Evolutionary conservation across 1,139 yeast genomes (phyloP).

Genomic region (Candida sanyaensis): DNA sequence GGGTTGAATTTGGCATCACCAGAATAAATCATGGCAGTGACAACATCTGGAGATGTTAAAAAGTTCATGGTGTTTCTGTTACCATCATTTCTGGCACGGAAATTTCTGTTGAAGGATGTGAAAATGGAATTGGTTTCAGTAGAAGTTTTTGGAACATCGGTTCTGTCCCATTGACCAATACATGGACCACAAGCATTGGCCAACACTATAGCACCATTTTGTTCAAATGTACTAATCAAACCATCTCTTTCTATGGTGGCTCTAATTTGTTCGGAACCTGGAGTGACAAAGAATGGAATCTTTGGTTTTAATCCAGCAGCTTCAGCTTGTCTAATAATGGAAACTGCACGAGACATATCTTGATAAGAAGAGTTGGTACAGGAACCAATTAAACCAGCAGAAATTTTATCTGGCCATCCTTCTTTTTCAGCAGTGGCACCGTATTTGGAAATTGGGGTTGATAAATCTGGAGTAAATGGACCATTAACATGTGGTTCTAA

Average conservation of each 20-base stretch:
- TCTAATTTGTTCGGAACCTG: conserved; percentile 98
- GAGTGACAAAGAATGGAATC: conserved; percentile 90
- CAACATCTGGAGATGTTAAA: conserved; percentile 94
- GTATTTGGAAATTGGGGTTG: conserved; percentile 79
- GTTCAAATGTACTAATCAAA: conserved; percentile 71
- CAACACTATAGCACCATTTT: conserved; percentile 85
- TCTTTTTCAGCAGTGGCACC: conserved; percentile 63
- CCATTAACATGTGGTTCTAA: conserved; percentile 93
- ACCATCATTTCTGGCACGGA: conserved; percentile 96
- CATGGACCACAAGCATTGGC: conserved; percentile 99
- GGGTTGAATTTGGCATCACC: conserved; percentile 93
- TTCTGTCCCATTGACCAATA: conserved; percentile 98
- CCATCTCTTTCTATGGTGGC: conserved; percentile 98
- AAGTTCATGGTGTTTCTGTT: conserved; percentile 96
- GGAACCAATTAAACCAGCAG: conserved; percentile 95
- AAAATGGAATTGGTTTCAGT: conserved; percentile 79
- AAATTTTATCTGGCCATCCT: conserved; percentile 78
- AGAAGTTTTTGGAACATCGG: conserved; percentile 61
- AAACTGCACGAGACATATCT: conserved; percentile 95
- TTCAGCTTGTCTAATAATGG: conserved; percentile 83
- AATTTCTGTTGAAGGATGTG: conserved; percentile 95
- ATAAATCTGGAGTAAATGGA: conserved; percentile 92
- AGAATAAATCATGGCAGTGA: conserved; percentile 93
- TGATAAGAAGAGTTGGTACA: conserved; percentile 98
- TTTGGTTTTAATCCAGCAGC: conserved; percentile 86